Evolutionary conservation across 2,329 filamentous ascomycete species (phyloP), one percentile per base, ranked within the genome.

Genomic region (Pyricularia pennisetigena): DNA sequence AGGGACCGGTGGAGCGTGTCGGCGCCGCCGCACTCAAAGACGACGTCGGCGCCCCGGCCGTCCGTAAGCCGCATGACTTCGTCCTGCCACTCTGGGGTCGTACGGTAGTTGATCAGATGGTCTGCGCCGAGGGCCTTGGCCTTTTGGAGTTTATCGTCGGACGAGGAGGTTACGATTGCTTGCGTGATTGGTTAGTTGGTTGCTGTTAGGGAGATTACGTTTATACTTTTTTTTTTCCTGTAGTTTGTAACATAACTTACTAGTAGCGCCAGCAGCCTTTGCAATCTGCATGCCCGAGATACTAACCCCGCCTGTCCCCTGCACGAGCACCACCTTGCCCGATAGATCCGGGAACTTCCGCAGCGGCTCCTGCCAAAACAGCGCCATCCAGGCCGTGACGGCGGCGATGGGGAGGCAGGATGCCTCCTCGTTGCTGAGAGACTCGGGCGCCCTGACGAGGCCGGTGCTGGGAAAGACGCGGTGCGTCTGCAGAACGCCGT

Each of bases 371-470:
- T 87, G 83, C 64, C 85, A 83, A 75, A 89, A 89, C 72, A 90
- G 79, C 9, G 84, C 80, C 84, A 87, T 89, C 86, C 86, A 89
- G 0, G 88, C 87, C 2, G 88, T 90, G 32, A 89, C 80, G 1
- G 81, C 82, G 0, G 87, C 86, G 70, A 89, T 85, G 8, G 88
- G 86, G 6, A 90, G 74, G 62, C 85, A 86, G 24, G 81, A 79
- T 0, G 86, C 88, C 75, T 90, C 86, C 70, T 86, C 85, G 69
- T 86, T 82, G 4, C 78, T 81, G 67, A 90, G 73, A 73, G 89
- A 86, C 0, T 79, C 80, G 0, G 88, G 88, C 0, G 82, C 81
- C 59, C 76, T 80, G 14, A 90, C 84, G 32, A 90, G 76, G 0
- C 82, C 82, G n/a, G 79, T 77, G 6, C 81, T 82, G 0, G 83